Base-by-base conservation (phyloP, 2,329 filamentous ascomycete genomes). In the Penicillium sp. region DNA sequence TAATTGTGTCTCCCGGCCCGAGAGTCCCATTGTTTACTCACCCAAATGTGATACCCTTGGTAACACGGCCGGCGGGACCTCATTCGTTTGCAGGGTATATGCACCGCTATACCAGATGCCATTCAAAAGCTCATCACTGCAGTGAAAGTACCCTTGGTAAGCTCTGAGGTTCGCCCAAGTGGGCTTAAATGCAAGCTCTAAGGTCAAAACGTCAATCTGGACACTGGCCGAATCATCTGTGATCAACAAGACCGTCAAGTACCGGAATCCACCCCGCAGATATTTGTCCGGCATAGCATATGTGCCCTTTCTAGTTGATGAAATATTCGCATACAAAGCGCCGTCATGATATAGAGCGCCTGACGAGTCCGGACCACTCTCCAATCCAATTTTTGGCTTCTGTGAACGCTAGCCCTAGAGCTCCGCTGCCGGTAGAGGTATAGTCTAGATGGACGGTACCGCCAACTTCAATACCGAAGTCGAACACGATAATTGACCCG, bases 381-480 rank as follows among this genome's bases (percentile, higher is more conserved):
- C 79, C 78, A 52, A 81, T 78, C 68, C 74, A 81, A 56, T 79
- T 74, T 59, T 77, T 80, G 1, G 73, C 73, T 60, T 82, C 79
- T 4, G 77, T 74, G 57, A 81, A 81, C 16, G 79, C 77, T 8
- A 82, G 62, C 0, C 79, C 78, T 6, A 82, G 59, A 1, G 71
- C 65, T 4, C 74, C 76, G 4, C 57, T 67, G 16, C 67, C 65
- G 65, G 72, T 74, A 5, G 76, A 70, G 3, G 71, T 73, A 62
- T 83, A 86, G 10, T 75, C 68, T n/a, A 86, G 61, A 4, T 76
- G 78, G 5, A 81, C 70, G 53, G 85, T 78, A 5, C 83, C 83
- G 37, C 82, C 83, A 5, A 85, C 81, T 64, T 85, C 81, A 24
- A 78, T 73, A 4, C 82, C 82, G 64, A 86, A 86, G 66, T 86